Percentiles rank a stretch among this genome's conserved stretches.
phyloP scores from a whole-genome alignment of 495 filamentous ascomycete species.

The Penicillium crystallinum region DNA sequence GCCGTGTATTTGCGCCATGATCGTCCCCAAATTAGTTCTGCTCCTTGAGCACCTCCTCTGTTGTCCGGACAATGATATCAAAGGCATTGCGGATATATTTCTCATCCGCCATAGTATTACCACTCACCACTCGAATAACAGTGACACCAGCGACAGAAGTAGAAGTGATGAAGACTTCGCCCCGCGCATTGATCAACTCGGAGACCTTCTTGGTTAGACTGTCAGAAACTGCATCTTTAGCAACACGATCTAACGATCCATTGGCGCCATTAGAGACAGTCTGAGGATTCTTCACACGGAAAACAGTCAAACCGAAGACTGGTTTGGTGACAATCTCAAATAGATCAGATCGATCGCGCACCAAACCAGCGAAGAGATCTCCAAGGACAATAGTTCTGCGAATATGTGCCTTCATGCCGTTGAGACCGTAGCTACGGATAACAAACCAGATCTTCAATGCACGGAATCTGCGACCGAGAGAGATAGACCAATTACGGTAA shows the following conservation, averaged over 20 bases:
- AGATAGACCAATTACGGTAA: constrained; percentile 98
- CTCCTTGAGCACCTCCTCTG: constrained; percentile 52
- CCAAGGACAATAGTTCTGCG: constrained; percentile 61
- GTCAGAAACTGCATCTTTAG: constrained; percentile 52
- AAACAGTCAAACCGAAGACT: constrained; percentile 74
- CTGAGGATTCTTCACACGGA: constrained; percentile 45
- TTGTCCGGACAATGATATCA: constrained; percentile 64
- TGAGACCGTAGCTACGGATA: constrained; percentile 76
- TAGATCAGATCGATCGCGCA: constrained; percentile 60
- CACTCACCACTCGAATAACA: constrained; percentile 76
- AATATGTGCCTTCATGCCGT: constrained; percentile 71
- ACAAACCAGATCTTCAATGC: constrained; percentile 97
- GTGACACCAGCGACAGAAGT: constrained; percentile 70
- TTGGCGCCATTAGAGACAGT: constrained; percentile 17
- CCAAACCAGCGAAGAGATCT: constrained; percentile 57
- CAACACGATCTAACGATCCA: constrained; percentile 20
- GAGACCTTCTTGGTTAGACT: constrained; percentile 70
- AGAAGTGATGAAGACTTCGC: constrained; percentile 81
- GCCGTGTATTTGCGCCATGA: not conserved
- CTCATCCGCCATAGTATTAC: constrained; percentile 63
- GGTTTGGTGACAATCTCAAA: constrained; percentile 75
- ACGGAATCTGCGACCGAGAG: constrained; percentile 87
- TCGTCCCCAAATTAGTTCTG: constrained; percentile 4
- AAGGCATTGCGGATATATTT: constrained; percentile 70
- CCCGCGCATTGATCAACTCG: constrained; percentile 66